Percentiles rank a stretch among this genome's conserved stretches.
phyloP scores from a whole-genome alignment of 2,329 filamentous ascomycete genomes.

The Aspergillus calidoustus region DNA sequence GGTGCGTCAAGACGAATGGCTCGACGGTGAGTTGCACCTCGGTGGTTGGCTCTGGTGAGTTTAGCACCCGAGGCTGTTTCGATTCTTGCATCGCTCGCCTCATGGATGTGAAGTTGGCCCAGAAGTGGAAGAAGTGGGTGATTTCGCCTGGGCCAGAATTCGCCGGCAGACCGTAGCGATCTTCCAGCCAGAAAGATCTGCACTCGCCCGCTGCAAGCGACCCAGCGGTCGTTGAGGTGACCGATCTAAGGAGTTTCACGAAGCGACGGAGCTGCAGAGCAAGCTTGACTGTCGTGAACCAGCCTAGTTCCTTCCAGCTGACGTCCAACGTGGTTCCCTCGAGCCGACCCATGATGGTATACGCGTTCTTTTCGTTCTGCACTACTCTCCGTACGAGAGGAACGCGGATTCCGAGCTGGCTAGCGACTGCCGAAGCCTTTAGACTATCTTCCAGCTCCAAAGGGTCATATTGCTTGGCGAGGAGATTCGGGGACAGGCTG shows the following conservation, averaged over 20 bases:
- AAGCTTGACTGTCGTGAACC: constrained; percentile 24
- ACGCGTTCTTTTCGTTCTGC: constrained; percentile 5
- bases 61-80: background rate
- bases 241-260: constrained; percentile 22
- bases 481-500: background rate
- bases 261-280: constrained; percentile 28
- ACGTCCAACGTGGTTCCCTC: constrained; percentile 25
- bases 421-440: constrained; percentile 23
- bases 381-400: constrained; percentile 23
- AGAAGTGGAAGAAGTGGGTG: constrained; percentile 26
- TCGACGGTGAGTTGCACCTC: background rate
- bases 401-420: constrained; percentile 24
- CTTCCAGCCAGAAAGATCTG: constrained; percentile 29
- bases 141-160: constrained; percentile 22
- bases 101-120: constrained; percentile 26
- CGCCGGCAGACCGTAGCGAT: constrained; percentile 26
- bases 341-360: constrained; percentile 28
- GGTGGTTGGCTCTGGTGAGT: background rate
- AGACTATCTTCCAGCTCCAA: constrained; percentile 23
- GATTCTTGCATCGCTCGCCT: constrained; percentile 18
- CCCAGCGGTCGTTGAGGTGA: constrained; percentile 28
- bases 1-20: constrained; percentile 26
- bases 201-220: constrained; percentile 22
- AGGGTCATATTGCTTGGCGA: constrained; percentile 21
- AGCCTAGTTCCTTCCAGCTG: constrained; percentile 26